These are phyloP conservation scores for Luvunga scandens DNA, from an alignment of 345 rosid species.

Conservation along the genomic window DNA sequence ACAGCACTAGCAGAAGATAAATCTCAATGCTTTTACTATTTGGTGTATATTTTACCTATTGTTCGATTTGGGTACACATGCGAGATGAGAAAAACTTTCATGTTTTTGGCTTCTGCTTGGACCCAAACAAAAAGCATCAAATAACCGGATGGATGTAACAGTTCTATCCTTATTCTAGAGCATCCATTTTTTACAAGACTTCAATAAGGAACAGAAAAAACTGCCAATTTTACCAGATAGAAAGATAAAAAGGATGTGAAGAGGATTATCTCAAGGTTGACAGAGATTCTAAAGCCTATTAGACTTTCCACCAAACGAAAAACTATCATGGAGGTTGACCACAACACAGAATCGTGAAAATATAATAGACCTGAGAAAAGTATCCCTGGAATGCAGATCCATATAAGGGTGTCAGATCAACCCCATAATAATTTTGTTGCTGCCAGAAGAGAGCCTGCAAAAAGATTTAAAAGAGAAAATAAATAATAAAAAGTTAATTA, in stretches of 20 bases:
- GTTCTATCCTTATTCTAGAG: not conserved
- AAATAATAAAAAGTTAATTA: not conserved
- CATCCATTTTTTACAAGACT: not conserved
- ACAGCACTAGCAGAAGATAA: not conserved
- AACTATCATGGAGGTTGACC: not conserved
- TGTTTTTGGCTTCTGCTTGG: not conserved
- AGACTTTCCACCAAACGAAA: not conserved
- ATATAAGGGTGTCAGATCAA: constrained; percentile 76
- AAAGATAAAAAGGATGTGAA: not conserved
- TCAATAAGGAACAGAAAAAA: not conserved
- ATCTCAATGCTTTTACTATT: not conserved
- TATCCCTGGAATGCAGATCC: constrained; percentile 91
- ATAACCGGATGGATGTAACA: not conserved
- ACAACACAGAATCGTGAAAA: not conserved
- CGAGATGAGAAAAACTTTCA: not conserved
- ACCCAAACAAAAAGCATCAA: not conserved
- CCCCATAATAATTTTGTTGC: constrained; percentile 88
- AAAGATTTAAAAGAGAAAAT: not conserved
- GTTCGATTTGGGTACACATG: not conserved
- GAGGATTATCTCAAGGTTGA: not conserved
- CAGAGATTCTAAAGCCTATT: not conserved
- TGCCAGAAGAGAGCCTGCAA: constrained; percentile 97
- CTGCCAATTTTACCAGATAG: not conserved
- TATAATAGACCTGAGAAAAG: constrained; percentile 79
- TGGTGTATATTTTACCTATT: not conserved